phyloP scores from a whole-genome alignment of 2,329 filamentous ascomycete species.

The Hypoxylon sp. region DNA sequence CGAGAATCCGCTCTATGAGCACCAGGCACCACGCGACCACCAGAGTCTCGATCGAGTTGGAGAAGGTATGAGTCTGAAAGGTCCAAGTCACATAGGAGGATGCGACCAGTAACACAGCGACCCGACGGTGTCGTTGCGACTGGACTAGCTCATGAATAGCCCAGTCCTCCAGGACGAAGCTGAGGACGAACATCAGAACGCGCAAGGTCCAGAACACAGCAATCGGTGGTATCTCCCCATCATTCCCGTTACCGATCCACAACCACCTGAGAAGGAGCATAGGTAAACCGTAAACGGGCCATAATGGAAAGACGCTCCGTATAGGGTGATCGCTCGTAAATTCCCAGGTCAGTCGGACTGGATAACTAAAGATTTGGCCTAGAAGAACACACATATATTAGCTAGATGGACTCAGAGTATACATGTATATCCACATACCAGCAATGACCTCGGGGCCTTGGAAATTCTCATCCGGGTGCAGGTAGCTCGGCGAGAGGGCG shows the following conservation, averaged over 20 bases:
- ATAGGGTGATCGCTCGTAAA: slow-evolving; percentile 90
- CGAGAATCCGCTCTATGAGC: slow-evolving; percentile 86
- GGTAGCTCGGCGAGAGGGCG: slow-evolving; percentile 92
- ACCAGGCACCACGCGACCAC: slow-evolving; percentile 94
- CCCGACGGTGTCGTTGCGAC: slow-evolving; percentile 76
- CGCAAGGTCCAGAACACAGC: slow-evolving; percentile 91
- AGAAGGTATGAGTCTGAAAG: slow-evolving; percentile 98
- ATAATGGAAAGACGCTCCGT: slow-evolving; percentile 95
- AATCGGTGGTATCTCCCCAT: slow-evolving; percentile 82
- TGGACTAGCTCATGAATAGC: slow-evolving; percentile 91
- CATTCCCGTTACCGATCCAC: slow-evolving; percentile 84
- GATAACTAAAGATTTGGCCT: slow-evolving; percentile 95
- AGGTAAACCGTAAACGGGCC: slow-evolving; percentile 93
- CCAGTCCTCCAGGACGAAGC: slow-evolving; percentile 98
- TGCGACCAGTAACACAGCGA: slow-evolving; percentile 85
- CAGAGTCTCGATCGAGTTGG: slow-evolving; percentile 95
- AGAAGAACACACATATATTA: slow-evolving; percentile 31
- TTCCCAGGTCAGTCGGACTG: slow-evolving; percentile 92
- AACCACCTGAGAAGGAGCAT: slow-evolving; percentile 95
- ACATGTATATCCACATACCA: slow-evolving; percentile 66
- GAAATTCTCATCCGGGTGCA: slow-evolving; percentile 99
- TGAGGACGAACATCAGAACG: slow-evolving; percentile 91
- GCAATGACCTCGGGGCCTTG: slow-evolving; percentile 98
- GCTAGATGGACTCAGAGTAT: slow-evolving; percentile 19
- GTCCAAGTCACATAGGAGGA: slow-evolving; percentile 99